Percentiles rank a stretch among this genome's conserved stretches.
Evolutionary conservation across 768 basidiomycete genomes (phyloP).

Genomic region (Pisolithus orientalis): DNA sequence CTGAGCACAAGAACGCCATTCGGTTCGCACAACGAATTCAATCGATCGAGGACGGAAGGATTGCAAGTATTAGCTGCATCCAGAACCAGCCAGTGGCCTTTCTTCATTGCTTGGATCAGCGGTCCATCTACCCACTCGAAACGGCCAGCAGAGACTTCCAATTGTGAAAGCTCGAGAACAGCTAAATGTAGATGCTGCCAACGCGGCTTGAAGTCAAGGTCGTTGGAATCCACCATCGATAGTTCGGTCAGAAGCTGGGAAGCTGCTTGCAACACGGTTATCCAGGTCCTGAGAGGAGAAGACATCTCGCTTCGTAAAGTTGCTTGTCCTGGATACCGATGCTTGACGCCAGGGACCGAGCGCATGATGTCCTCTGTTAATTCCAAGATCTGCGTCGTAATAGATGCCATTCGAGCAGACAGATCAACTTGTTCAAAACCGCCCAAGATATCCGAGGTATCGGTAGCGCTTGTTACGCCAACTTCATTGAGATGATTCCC

Average conservation of each 20-base stretch:
- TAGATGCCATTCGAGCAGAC: constrained; percentile 29
- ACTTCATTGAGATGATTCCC: constrained; percentile 71
- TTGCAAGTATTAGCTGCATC: constrained; percentile 94
- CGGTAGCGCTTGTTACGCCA: constrained; percentile 77
- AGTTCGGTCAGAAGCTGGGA: constrained; percentile 25
- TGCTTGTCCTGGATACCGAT: constrained; percentile 10
- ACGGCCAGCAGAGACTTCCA: constrained; percentile 36
- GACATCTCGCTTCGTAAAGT: constrained; percentile 12
- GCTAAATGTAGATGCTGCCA: constrained; percentile 12
- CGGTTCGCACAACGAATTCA: constrained; percentile 93
- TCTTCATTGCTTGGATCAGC: constrained; percentile 76
- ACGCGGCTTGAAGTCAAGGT: constrained; percentile 8
- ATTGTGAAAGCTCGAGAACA: constrained; percentile 17
- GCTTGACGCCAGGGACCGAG: constrained; percentile 19
- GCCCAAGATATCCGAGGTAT: constrained; percentile 90
- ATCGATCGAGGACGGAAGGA: constrained; percentile 90
- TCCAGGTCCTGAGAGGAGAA: constrained; percentile 10
- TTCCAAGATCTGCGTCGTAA: constrained; percentile 36
- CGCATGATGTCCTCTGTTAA: constrained; percentile 36
- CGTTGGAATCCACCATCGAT: constrained; percentile 7
- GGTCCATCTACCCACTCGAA: constrained; percentile 98
- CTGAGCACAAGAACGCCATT: constrained; percentile 79
- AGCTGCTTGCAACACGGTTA: constrained; percentile 20
- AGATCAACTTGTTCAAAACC: constrained; percentile 89
- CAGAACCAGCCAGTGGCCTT: constrained; percentile 85